phyloP scores from a whole-genome alignment of 495 filamentous ascomycete genomes.

The Pyronema omphalodes region DNA sequence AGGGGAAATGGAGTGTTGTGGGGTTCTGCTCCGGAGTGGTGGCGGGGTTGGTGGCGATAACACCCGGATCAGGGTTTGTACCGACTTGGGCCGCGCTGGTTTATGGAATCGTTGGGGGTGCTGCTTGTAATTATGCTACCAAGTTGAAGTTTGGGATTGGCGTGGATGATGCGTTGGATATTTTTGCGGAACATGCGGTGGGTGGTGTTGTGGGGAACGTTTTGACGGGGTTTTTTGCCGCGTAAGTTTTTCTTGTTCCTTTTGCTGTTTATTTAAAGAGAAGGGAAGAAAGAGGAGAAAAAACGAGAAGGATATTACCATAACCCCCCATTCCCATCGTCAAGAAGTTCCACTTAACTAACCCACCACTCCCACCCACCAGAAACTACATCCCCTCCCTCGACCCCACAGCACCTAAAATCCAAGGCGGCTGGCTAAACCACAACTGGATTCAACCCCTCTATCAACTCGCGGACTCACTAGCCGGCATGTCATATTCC shows the following conservation, averaged over 20 bases:
- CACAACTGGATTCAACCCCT: constrained; percentile 74
- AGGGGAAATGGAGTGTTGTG: constrained; percentile 91
- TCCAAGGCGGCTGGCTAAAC: constrained; percentile 81
- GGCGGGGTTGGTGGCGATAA: constrained; percentile 82
- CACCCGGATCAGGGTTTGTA: constrained; percentile 56
- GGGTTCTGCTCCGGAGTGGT: constrained; percentile 93
- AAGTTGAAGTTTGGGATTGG: constrained; percentile 82
- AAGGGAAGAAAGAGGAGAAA: no score
- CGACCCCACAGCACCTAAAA: constrained; percentile 48
- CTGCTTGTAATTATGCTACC: constrained; percentile 83
- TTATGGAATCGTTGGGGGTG: constrained; percentile 68
- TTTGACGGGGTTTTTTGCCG: constrained; percentile 77
- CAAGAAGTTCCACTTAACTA: no score
- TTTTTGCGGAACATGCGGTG: constrained; percentile 80
- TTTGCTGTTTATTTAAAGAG: no score
- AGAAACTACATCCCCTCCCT: constrained; percentile 80
- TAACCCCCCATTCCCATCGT: constrained; percentile 28
- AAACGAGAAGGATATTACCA: not conserved
- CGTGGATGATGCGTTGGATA: constrained; percentile 82
- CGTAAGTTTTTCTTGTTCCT: constrained; percentile 43
- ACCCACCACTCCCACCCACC: no score
- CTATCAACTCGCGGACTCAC: constrained; percentile 76
- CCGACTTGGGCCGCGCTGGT: constrained; percentile 83
- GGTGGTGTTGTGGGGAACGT: constrained; percentile 84
- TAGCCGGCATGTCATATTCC: constrained; percentile 67